Evolutionary conservation across 805 yeast species (phyloP).

Genomic region (Myxozyma mucilagina): DNA sequence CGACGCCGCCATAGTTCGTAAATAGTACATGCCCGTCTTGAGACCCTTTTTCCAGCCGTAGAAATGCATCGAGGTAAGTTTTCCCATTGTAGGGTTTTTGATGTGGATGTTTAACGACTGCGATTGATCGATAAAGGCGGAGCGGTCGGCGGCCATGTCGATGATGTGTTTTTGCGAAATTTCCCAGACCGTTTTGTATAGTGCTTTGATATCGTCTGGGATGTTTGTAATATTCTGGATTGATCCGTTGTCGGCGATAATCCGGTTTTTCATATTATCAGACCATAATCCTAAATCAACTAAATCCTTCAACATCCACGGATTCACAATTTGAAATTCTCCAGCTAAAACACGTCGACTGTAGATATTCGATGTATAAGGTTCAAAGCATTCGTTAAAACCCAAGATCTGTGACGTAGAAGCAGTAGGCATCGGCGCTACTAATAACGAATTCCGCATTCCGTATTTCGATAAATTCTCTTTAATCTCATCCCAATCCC

Average conservation of each 20-base stretch:
- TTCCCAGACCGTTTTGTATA: conserved; percentile 98
- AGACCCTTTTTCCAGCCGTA: conserved; percentile 98
- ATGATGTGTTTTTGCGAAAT: conserved; percentile 80
- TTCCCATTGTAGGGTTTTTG: conserved; percentile 91
- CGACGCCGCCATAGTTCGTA: conserved; percentile 96
- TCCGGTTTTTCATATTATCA: conserved; percentile 71
- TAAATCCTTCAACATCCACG: conserved; percentile 78
- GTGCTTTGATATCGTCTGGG: conserved; percentile 69
- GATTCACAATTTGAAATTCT: conserved; percentile 90
- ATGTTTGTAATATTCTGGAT: conserved; percentile 71
- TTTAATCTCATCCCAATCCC: conserved; percentile 83
- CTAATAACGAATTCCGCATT: conserved; percentile 78
- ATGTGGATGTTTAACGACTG: conserved; percentile 90
- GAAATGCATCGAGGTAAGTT: conserved; percentile 96
- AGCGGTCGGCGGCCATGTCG: conserved; percentile 82
- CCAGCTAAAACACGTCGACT: conserved; percentile 90
- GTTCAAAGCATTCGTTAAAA: conserved; percentile 93
- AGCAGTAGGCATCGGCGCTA: conserved; percentile 98
- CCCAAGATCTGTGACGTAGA: conserved; percentile 96
- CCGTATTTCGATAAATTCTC: conserved; percentile 62
- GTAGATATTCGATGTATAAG: conserved; percentile 89
- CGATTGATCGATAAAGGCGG: conserved; percentile 78
- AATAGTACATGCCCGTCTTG: conserved; percentile 97
- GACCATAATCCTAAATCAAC: conserved; percentile 83
- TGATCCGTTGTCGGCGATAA: conserved; percentile 80